Base-by-base conservation (phyloP, 2,329 filamentous ascomycete genomes). In the Stagonosporopsis cucurbitacearum region DNA sequence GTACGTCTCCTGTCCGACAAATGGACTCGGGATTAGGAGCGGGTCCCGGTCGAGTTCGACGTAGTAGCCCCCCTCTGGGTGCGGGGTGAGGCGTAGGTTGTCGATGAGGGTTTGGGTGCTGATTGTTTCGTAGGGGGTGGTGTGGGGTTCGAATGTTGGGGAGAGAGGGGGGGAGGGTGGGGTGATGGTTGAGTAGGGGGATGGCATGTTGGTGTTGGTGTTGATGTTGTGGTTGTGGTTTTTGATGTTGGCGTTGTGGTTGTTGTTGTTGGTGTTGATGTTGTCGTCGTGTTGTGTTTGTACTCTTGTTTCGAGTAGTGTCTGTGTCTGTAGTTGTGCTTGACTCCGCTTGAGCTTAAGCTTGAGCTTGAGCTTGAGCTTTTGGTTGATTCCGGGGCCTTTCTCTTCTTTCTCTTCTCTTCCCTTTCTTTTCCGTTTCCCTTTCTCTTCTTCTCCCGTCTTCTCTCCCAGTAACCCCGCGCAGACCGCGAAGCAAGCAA, bases 41-140 rank as follows among this genome's bases (percentile, higher is more conserved):
- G 65, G 35, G 61, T 84, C 80, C 28, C 77, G 75, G 59, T 82
- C 83, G 0, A 78, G 81, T 62, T 84, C 77, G 36, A 75, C 44
- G 60, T 75, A 84, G 64, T 78, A 82, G n/a, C 82, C 82, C 43
- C 81, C 82, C 58, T 84, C 81, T 1, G 75, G 72, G 44, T 82
- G 79, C 3, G 76, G 75, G 2, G 64, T 35, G 3, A 84, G 74
- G 15, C 73, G 66, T 1, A 84, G 75, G 2, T 68, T 59, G 2
- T 65, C 54, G 54, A 70, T 67, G 35, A 70, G 20, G 40, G 52
- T 33, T 40, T 56, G 54, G 0, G 61, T 67, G 2, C 20, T 17
- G 2, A 50, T 26, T 12, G 62, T 54, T 32, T 70, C 68, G 23
- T 45, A 23, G 33, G 42, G 43, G 28, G 30, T 53, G 3, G 42